Base-by-base conservation (phyloP, 2,329 filamentous ascomycete species). In the Paracoccidioides brasiliensis region DNA sequence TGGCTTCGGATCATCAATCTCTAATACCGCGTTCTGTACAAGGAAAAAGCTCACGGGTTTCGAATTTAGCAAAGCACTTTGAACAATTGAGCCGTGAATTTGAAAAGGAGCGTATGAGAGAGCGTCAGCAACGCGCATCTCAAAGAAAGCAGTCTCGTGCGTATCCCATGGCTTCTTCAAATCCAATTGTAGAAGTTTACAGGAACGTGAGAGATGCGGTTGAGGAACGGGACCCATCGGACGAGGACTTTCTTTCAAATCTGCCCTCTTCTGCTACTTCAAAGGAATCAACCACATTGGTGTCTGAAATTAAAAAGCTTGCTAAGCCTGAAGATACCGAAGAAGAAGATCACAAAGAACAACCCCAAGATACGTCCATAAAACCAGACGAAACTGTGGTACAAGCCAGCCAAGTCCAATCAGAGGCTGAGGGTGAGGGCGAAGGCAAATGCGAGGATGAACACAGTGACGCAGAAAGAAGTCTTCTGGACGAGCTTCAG, bases 31-130 rank as follows among this genome's bases (percentile, higher is more conserved):
- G 93, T 37, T 93, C 93, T 32, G 82, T 95, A 33, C 83, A 86
- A 52, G 66, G 69, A 52, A 84, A 83, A 61, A 80, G 84, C 53
- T 82, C 87, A 3, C 88, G 86, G 64, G 93, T 98, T 2, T 94
- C 90, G 7, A 90, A 85, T n/a, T 77, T 98, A 52, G 89, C 93
- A 15, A 88, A 88, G 63, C 93, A 97, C 68, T 97, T 98, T 66
- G 94, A 98, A 70, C 90, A 97, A 69, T 78, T 98, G 56, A 96
- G 90, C 63, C 85, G 90, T 30, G 94, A 98, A 66, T 98, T 98
- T 62, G 90, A 96, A 66, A 95, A 91, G 64, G 91, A 98, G 71
- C 82, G 93, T 46, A 81, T 94, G 62, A 85, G 87, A 51, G 91
- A 97, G 68, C 82, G 88, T 64, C 86, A 90, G 67, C 65, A 55